These are phyloP conservation scores for Yamadazyma laniorum DNA, from an alignment of 805 yeast species.

Conservation along the genomic window DNA sequence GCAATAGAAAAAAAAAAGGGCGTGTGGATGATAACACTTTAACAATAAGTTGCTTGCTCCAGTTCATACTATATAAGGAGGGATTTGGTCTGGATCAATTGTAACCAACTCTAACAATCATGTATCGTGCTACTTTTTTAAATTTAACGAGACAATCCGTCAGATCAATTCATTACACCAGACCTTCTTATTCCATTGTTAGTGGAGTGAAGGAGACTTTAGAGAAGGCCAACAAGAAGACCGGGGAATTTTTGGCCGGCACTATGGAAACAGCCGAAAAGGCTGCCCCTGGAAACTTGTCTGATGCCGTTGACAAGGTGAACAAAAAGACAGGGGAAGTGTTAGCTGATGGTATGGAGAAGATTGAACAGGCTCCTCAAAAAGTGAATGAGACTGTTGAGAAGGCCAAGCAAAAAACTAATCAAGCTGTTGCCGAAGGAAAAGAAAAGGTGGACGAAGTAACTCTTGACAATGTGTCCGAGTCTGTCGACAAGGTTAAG, in stretches of 20 bases:
- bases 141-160: neutral
- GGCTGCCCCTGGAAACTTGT: constrained; percentile 19
- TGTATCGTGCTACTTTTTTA: constrained; percentile 9
- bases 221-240: constrained; percentile 31
- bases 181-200: constrained; percentile 23
- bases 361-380: no score
- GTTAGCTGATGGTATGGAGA: constrained; percentile 22
- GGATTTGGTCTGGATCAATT: neutral
- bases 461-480: no score
- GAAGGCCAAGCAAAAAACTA: constrained; percentile 8
- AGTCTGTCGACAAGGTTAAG: constrained; percentile 5
- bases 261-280: constrained; percentile 38
- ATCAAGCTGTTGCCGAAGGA: constrained; percentile 20
- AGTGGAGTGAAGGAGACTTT: constrained; percentile 37
- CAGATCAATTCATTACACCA: constrained; percentile 11
- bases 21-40: constrained; percentile 7
- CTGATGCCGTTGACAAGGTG: constrained; percentile 24
- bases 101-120: neutral
- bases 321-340: constrained; percentile 24
- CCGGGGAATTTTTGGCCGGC: constrained; percentile 41
- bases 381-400: constrained; percentile 12
- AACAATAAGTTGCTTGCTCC: constrained; percentile 15
- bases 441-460: constrained; percentile 18
- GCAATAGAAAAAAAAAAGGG: neutral
- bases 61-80: constrained; percentile 6